Base-by-base conservation (phyloP, 2,329 filamentous ascomycete species). In the Rutstroemia sp. region DNA sequence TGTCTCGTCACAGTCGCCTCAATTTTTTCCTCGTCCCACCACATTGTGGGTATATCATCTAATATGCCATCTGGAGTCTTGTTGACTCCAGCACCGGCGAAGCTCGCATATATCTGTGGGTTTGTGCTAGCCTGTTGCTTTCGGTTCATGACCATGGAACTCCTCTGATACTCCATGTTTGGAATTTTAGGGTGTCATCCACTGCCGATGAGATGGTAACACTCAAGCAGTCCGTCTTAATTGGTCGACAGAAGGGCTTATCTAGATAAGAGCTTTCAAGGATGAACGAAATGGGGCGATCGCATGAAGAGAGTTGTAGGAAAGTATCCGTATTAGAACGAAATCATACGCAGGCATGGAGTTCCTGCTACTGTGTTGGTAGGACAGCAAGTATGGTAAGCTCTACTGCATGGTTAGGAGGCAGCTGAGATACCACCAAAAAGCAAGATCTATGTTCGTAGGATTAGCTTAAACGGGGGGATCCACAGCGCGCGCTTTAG, bases 21-120 rank as follows among this genome's bases (percentile, higher is more conserved):
- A 67, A 91, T 89, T 59, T 78, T 79, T 62, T 83, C 79, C 57
- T 83, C 76, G 68, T 87, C 85, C 86, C 86, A 91, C 86, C 86
- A 90, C 70, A 83, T 74, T 50, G 59, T 66, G 41, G 60, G 56
- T 8, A 59, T 57, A 49, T 67, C 66, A 39, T 59, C 58, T 23
- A 65, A 52, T 59, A 62, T 59, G 58, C 62, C 66, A 67, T 67
- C 62, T n/a, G 60, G 42, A 49, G 57, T 62, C n/a, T 58, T 60
- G 39, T 47, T 42, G 9, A 57, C 49, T 45, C 59, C 62, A 41
- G 59, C 54, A 23, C 64, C 65, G 42, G 66, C 65, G 55, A 67
- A 67, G 54, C 61, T 67, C 46, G 63, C 50, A 59, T 68, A 68
- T 64, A 67, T 68, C 61, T 65, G 66, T 30, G 66, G 59, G 53